Conservation (phyloP, 2,329 filamentous ascomycete species). For the Thermoascus crustaceus region DNA sequence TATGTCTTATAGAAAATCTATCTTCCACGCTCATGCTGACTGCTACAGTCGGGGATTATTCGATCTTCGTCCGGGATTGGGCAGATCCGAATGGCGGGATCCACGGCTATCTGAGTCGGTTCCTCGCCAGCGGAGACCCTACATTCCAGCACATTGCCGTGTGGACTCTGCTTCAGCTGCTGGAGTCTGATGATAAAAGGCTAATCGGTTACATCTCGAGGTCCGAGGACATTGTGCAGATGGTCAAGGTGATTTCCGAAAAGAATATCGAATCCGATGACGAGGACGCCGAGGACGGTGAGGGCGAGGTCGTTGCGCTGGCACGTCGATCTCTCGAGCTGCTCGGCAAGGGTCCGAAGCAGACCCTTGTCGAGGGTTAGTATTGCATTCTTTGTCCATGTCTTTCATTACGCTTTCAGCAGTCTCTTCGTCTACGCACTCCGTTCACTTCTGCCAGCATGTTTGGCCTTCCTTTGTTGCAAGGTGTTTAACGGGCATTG, state of each 20-base stretch:
- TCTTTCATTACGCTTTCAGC: conserved; percentile 4
- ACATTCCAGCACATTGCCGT: conserved; percentile 99
- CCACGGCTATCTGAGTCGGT: conserved; percentile 86
- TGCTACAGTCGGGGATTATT: conserved; percentile 78
- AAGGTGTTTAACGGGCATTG: conserved; percentile 27
- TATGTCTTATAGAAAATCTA: conserved; percentile 35
- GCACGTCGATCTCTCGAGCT: conserved; percentile 85
- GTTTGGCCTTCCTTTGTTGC: conserved; percentile 9
- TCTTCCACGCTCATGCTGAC: conserved; percentile 2
- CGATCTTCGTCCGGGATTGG: conserved; percentile 93
- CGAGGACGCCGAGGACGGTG: conserved; percentile 79
- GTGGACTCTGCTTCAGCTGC: conserved; percentile 90
- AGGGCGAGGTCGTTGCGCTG: conserved; percentile 85
- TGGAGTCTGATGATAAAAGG: conserved; percentile 87
- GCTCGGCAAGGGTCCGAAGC: conserved; percentile 68
- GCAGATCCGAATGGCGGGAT: conserved; percentile 86
- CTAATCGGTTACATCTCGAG: conserved; percentile 84
- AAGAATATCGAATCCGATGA: conserved; percentile 81
- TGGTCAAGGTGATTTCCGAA: conserved; percentile 86
- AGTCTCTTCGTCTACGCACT: conserved; percentile 10
- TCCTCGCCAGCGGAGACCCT: conserved; percentile 86
- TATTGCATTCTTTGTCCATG: conserved; percentile 7
- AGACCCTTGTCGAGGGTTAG: conserved; percentile 69
- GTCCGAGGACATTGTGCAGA: conserved; percentile 81
- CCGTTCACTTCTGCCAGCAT: conserved; percentile 13